Evolutionary conservation across 164 flowering plant species (phyloP), one percentile per base, ranked within the genome.

Genomic region (Stephania cephalantha): DNA sequence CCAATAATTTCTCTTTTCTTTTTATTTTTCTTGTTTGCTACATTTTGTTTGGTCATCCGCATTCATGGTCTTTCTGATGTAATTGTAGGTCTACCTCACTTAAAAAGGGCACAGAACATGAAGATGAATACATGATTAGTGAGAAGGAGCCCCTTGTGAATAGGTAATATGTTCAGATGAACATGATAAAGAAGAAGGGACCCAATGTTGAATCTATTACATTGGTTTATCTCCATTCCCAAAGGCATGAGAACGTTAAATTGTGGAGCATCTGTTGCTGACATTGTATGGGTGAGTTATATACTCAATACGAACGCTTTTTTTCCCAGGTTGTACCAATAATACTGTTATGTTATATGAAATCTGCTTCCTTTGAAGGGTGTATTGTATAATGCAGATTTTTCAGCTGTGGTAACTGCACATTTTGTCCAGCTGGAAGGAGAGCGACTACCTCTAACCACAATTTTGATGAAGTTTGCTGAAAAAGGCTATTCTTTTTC

Each of bases 191-290:
- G 18, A n/a, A n/a, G n/a, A 31, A 31, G 35, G 35, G 35, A 31
- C 35, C 35, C 20, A 2, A 61, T n/a, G 25, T 61, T 61, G 20
- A 18, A 18, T 6, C 18, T 61, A 61, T 71, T 4, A 50, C 80
- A 69, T 75, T 94, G 99, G 74, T 96, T 96, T 82, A 96, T 96
- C 81, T 96, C 99, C 11, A 86, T 92, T 77, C 99, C 99, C 11
- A 96, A 96, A 83, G 99, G 94, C 79, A 96, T 96, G 99, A 98
- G 99, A n/a, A 87, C 99, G 44, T 96, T 96, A 75, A 96, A 96
- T 69, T 96, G 98, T 75, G 99, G 99, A 18, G 99, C 99, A 63
- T 96, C 94, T 91, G 99, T 92, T 80, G 99, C 99, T 84, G 99
- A 98, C 74, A 89, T 96, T 77, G 99, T 96, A 68, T 87, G 89